Evolutionary conservation across 2,329 filamentous ascomycete species (phyloP).

Genomic region (Chaetomiaceae sp.): DNA sequence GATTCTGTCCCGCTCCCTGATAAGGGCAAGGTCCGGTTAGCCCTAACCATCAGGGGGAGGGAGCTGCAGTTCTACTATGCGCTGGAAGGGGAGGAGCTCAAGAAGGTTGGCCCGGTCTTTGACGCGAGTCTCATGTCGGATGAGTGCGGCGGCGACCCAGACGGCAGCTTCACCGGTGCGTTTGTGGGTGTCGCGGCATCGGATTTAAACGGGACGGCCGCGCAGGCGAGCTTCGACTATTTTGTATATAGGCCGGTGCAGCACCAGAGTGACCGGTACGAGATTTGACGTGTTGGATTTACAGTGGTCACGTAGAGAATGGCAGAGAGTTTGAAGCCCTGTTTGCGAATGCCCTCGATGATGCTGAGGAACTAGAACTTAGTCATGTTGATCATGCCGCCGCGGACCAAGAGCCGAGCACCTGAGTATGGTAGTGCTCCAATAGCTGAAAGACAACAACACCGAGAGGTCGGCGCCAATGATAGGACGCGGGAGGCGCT

Average conservation of each 20-base stretch:
- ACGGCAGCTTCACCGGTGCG: conserved; percentile 60
- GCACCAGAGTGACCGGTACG: conserved; percentile 46
- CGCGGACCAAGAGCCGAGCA: no score
- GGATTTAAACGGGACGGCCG: conserved; percentile 48
- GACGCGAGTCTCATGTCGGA: conserved; percentile 57
- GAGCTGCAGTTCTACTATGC: conserved; percentile 54
- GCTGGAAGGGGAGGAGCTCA: conserved; percentile 40
- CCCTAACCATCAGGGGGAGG: conserved; percentile 46
- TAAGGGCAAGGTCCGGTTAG: conserved; percentile 50
- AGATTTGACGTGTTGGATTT: conserved; percentile 25
- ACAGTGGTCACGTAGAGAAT: no score
- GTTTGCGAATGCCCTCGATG: no score
- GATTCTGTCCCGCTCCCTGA: conserved; percentile 46
- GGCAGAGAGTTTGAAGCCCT: no score
- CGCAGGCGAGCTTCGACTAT: conserved; percentile 46
- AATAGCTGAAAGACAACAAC: no score
- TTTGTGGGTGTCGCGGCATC: conserved; percentile 54
- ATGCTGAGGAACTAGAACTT: no score
- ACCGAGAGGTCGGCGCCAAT: no score
- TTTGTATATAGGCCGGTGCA: conserved; percentile 47
- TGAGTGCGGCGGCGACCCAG: conserved; percentile 58
- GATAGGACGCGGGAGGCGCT: no score
- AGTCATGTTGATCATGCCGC: background rate
- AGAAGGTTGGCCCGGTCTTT: conserved; percentile 49
- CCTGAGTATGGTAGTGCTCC: no score